A percentile compares a stretch with the other conserved stretches of the same genome.
Evolutionary conservation across 1,284 basidiomycete genomes (phyloP).

Genomic region (Ceratobasidium sp.): DNA sequence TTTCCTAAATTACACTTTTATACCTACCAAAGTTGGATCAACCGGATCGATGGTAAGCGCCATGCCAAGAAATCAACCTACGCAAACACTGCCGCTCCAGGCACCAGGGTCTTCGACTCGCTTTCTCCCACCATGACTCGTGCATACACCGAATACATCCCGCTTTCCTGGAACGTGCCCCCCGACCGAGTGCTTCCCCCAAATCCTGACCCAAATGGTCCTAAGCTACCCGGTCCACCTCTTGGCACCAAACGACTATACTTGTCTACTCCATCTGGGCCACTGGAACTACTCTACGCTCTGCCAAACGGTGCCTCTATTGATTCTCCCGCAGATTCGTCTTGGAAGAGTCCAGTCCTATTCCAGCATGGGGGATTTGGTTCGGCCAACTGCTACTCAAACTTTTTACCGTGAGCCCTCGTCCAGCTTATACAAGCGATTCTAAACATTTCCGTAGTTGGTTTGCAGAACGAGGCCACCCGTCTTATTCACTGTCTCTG

Average conservation of each 20-base stretch:
- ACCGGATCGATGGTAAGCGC: too few relatives aligned
- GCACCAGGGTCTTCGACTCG: background rate
- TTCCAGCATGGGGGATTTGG: constrained; percentile 42
- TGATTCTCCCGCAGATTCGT: background rate
- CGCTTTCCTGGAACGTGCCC: constrained; percentile 18
- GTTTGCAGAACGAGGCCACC: constrained; percentile 39
- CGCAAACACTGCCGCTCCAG: background rate
- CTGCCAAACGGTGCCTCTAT: constrained; percentile 9
- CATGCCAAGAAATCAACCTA: too few relatives aligned
- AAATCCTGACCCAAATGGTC: constrained; percentile 21
- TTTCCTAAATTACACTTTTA: too few relatives aligned
- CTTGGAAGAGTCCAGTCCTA: constrained; percentile 11
- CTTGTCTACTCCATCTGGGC: constrained; percentile 21
- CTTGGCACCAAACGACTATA: constrained; percentile 8
- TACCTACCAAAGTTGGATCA: too few relatives aligned
- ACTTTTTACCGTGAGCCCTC: constrained; percentile 36
- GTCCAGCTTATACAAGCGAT: background rate
- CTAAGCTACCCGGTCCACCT: constrained; percentile 27
- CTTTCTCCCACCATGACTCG: constrained; percentile 38
- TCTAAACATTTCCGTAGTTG: constrained; percentile 2
- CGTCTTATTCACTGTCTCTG: constrained; percentile 25
- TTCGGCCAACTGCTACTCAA: constrained; percentile 41
- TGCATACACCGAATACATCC: constrained; percentile 8
- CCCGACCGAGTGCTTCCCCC: background rate
- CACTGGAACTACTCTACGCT: constrained; percentile 31